These are phyloP conservation scores for Zizania latifolia DNA, from an alignment of 176 grass and related monocot genomes.

Conservation along the genomic window DNA sequence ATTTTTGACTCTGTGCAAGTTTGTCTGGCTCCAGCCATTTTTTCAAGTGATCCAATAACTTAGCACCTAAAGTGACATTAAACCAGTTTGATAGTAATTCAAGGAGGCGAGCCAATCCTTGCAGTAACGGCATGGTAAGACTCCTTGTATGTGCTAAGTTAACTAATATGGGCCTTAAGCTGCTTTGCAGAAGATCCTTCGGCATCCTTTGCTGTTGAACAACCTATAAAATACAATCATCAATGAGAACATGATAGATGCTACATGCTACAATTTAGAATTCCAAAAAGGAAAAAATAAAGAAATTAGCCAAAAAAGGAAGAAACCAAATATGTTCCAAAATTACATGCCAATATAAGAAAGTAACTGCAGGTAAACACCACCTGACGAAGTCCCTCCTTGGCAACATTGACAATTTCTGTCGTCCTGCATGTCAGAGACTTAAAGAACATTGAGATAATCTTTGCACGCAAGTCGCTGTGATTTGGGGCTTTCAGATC, in stretches of 20 bases:
- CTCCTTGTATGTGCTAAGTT: slow-evolving; percentile 96
- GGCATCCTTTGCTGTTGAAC: slow-evolving; percentile 99
- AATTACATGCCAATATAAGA: slow-evolving; percentile 14
- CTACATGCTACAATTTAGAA: background rate
- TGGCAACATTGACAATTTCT: slow-evolving; percentile 94
- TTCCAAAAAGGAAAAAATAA: slow-evolving; percentile 1
- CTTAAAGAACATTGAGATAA: slow-evolving; percentile 99
- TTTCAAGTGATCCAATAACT: slow-evolving; percentile 94
- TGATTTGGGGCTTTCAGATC: slow-evolving; percentile 84
- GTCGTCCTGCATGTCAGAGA: slow-evolving; percentile 87
- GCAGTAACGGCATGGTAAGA: slow-evolving; percentile 93
- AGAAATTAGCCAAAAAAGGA: background rate
- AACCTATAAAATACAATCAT: slow-evolving; percentile 48
- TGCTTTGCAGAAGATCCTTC: slow-evolving; percentile 95
- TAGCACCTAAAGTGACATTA: slow-evolving; percentile 95
- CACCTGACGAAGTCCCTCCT: slow-evolving; percentile 98
- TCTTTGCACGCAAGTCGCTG: slow-evolving; percentile 80
- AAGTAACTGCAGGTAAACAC: slow-evolving; percentile 1
- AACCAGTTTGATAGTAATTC: slow-evolving; percentile 98
- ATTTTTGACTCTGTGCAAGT: slow-evolving; percentile 81
- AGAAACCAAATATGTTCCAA: background rate
- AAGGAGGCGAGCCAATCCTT: slow-evolving; percentile 91
- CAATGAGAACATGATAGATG: background rate
- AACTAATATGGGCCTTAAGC: slow-evolving; percentile 92
- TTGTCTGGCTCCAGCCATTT: slow-evolving; percentile 99